Conservation (phyloP, 1,284 basidiomycete species). For the Stereum hirsutum region DNA sequence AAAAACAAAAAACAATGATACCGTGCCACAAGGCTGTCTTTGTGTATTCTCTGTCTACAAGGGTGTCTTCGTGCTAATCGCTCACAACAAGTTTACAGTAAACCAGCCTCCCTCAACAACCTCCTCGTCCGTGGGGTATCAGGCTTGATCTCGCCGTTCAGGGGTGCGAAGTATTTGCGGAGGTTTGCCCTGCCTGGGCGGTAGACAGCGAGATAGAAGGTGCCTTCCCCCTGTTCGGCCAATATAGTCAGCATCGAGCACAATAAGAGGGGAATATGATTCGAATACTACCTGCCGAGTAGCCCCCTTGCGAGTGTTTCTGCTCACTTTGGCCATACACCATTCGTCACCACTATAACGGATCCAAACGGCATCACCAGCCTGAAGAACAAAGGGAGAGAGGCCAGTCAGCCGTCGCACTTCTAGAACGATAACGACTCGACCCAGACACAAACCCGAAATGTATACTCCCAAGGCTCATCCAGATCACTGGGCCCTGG, state of each 20-base stretch:
- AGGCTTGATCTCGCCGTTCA: slow-evolving; percentile 58
- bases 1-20: too few relatives aligned
- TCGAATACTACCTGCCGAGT: too few relatives aligned
- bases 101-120: slow-evolving; percentile 35
- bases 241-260: slow-evolving; percentile 5
- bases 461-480: slow-evolving; percentile 45
- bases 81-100: slow-evolving; percentile 23
- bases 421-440: not conserved
- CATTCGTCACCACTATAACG: slow-evolving; percentile 38
- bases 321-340: slow-evolving; percentile 37
- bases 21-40: too few relatives aligned
- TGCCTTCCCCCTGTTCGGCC: slow-evolving; percentile 28
- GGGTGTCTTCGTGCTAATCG: too few relatives aligned
- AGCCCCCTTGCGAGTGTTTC: too few relatives aligned
- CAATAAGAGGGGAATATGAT: slow-evolving; percentile 8
- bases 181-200: slow-evolving; percentile 23
- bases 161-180: slow-evolving; percentile 47
- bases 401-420: not conserved
- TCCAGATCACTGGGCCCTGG: slow-evolving; percentile 34
- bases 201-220: slow-evolving; percentile 43
- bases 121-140: slow-evolving; percentile 29
- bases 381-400: slow-evolving; percentile 20
- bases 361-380: slow-evolving; percentile 43
- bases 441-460: slow-evolving; percentile 28
- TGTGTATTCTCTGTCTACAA: too few relatives aligned